Evolutionary conservation across 2,329 filamentous ascomycete genomes (phyloP).

Genomic region (Thyridium curvatum): DNA sequence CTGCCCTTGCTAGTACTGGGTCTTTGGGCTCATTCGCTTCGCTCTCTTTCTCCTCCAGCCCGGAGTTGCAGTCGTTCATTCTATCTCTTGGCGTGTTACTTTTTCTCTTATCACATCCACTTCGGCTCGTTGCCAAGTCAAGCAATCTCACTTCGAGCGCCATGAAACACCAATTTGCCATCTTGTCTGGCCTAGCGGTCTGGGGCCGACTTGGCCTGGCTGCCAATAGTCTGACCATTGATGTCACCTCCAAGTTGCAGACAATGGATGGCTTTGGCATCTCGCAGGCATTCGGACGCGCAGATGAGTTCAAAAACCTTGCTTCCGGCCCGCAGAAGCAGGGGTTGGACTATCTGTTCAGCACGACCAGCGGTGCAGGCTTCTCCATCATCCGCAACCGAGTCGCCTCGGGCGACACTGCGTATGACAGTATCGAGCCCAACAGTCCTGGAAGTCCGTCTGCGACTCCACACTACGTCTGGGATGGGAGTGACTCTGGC

Average conservation of each 20-base stretch:
- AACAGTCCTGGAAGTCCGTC: constrained; percentile 19
- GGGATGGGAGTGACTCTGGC: constrained; percentile 26
- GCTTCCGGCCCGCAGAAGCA: constrained; percentile 20
- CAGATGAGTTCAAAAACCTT: constrained; percentile 29
- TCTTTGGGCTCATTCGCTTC: too few species aligned
- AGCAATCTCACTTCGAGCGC: too few species aligned
- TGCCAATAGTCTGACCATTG: constrained; percentile 14
- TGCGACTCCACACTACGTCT: constrained; percentile 22
- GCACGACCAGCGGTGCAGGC: constrained; percentile 35
- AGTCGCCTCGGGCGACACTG: constrained; percentile 26
- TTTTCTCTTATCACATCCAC: too few species aligned
- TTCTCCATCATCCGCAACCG: constrained; percentile 44
- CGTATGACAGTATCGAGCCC: constrained; percentile 21
- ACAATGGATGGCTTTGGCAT: constrained; percentile 41
- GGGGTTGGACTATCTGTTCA: constrained; percentile 39
- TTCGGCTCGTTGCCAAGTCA: too few species aligned
- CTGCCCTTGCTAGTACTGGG: too few species aligned
- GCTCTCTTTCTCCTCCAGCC: too few species aligned
- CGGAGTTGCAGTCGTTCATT: too few species aligned
- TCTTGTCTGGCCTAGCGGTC: too few species aligned
- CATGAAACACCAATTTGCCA: too few species aligned
- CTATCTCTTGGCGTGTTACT: too few species aligned
- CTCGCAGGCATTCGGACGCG: constrained; percentile 39
- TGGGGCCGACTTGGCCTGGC: neutral
- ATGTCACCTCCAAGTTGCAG: constrained; percentile 21